A percentile compares a stretch with the other conserved stretches of the same genome.
phyloP scores from a whole-genome alignment of 345 rosid species.

The Chamaenerion angustifolium region DNA sequence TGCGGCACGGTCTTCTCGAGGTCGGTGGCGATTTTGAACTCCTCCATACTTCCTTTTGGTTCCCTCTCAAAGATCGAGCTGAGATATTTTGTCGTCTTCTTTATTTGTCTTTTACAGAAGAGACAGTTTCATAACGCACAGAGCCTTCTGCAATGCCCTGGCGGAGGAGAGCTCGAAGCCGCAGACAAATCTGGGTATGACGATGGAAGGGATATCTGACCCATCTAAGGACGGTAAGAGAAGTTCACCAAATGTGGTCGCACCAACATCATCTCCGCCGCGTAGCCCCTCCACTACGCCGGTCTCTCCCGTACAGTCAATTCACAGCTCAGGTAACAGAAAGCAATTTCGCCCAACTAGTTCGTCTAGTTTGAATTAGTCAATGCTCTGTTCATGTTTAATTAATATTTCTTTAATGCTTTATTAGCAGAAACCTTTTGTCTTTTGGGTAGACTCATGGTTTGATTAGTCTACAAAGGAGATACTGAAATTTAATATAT shows the following conservation, averaged over 20 bases:
- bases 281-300: constrained; percentile 45
- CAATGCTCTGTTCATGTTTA: background rate
- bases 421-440: no score
- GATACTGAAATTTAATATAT: no score
- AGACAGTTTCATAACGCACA: no score
- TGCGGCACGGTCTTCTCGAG: constrained; percentile 71
- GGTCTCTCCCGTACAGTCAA: constrained; percentile 48
- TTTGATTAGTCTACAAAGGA: no score
- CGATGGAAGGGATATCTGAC: constrained; percentile 7
- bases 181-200: constrained; percentile 6
- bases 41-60: no score
- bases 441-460: no score
- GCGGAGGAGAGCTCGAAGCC: constrained; percentile 53
- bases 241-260: background rate
- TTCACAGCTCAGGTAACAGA: constrained; percentile 44
- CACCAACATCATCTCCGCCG: constrained; percentile 46
- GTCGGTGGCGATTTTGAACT: constrained; percentile 10
- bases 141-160: constrained; percentile 71
- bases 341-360: background rate
- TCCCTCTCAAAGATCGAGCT: background rate
- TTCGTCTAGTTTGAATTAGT: background rate
- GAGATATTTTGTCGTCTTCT: background rate
- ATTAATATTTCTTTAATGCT: no score
- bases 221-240: constrained; percentile 2
- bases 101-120: constrained; percentile 17